Base-by-base conservation (phyloP, 2,329 filamentous ascomycete species). In the Botrytis deweyae region DNA sequence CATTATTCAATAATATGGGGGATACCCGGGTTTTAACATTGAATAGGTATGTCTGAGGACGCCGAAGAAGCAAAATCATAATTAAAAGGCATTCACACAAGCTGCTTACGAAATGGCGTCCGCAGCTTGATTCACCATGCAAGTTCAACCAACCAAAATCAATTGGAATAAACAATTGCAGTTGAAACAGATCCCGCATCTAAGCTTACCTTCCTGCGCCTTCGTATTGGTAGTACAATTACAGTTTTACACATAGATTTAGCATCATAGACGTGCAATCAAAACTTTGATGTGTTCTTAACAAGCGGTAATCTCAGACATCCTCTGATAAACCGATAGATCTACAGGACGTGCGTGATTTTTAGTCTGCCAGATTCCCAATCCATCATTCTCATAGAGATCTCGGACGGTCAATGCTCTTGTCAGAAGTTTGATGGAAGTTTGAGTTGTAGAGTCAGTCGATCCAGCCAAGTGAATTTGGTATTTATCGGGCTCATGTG, bases 101-200 rank as follows among this genome's bases (percentile, higher is more conserved):
- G 25, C 46, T 68, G 46, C 52, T 29, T 18, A 68, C 20, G 7
- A 42, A 29, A 40, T 12, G n/a, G 36, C 46, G 65, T 29, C 36
- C 36, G 65, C 36, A 49, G 46, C 46, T 58, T 22, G 46, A n/a
- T 29, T 12, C n/a, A 33, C 14, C 2, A n/a, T 10, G 3, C 16
- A 55, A 29, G n/a, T 33, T 5, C 46, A 29, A 40, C 65, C 65
- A 68, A 68, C 25, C 49, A 58, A 68, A 58, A 68, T 22, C 46
- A 14, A 68, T 14, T 8, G 0, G 38, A 38, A 68, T 33, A 69
- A 58, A 33, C 10, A 40, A 72, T 29, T 52, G 22, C 44, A 52
- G 18, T 66, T 66, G 69, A 66, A 65, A 71, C 69, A 65, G 38
- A 59, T 36, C 36, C n/a, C 36, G 25, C 36, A 42, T 58, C 49